Evolutionary conservation across 2,329 filamentous ascomycete species (phyloP).

Genomic region (Ilyonectria robusta): DNA sequence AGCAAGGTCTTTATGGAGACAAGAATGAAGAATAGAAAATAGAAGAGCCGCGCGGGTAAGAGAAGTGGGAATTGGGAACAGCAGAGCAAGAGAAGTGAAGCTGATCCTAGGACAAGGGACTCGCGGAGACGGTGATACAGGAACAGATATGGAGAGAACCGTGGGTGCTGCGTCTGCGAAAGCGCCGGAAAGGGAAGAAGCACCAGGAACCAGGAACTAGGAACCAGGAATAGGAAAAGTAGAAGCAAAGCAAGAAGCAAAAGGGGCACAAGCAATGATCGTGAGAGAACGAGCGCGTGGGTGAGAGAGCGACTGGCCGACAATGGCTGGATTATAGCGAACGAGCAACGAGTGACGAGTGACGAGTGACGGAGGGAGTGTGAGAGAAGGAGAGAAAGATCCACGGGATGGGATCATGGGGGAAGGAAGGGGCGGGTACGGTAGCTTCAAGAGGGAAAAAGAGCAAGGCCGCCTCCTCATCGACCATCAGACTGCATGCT

Average conservation of each 20-base stretch:
- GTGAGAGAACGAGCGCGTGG: constrained; percentile 41
- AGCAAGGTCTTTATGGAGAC: neutral
- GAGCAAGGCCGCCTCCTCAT: constrained; percentile 39
- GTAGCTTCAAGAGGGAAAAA: constrained; percentile 41
- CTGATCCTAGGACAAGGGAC: constrained; percentile 2
- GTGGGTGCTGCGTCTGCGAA: constrained; percentile 30
- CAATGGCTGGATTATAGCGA: constrained; percentile 47
- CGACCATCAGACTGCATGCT: constrained; percentile 24
- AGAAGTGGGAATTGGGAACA: neutral
- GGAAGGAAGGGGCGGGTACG: constrained; percentile 43
- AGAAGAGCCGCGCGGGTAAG: constrained; percentile 7
- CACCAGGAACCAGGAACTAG: constrained; percentile 25
- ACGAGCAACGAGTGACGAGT: constrained; percentile 36
- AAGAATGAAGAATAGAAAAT: constrained; percentile 13
- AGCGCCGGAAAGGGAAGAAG: constrained; percentile 34
- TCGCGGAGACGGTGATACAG: constrained; percentile 1
- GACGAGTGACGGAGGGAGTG: constrained; percentile 30
- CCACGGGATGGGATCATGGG: constrained; percentile 41
- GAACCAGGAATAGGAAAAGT: constrained; percentile 23
- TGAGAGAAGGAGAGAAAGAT: constrained; percentile 39
- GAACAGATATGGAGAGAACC: constrained; percentile 23
- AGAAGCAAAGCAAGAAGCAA: constrained; percentile 15
- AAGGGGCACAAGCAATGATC: constrained; percentile 30
- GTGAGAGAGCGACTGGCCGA: constrained; percentile 47
- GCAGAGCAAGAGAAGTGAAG: constrained; percentile 6